phyloP scores from a whole-genome alignment of 2,329 filamentous ascomycete species.

The Trichoderma sp. region DNA sequence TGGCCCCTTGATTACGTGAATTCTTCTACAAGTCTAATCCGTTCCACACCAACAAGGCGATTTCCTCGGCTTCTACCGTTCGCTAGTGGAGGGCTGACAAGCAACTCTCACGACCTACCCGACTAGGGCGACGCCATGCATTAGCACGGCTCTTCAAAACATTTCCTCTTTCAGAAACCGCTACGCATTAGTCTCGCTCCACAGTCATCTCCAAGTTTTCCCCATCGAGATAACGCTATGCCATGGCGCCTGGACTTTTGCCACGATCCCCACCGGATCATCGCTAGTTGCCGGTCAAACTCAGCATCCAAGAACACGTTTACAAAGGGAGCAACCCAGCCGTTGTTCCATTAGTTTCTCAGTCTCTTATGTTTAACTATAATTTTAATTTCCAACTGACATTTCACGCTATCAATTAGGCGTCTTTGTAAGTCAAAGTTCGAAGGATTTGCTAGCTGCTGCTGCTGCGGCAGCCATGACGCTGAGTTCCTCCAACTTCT shows the following conservation, averaged over 20 bases:
- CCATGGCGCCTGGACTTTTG: background rate
- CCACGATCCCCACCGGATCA: background rate
- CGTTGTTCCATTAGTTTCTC: background rate
- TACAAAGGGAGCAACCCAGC: background rate
- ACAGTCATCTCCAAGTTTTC: background rate
- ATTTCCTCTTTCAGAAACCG: constrained; percentile 1
- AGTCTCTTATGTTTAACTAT: background rate
- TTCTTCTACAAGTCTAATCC: background rate
- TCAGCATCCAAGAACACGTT: background rate
- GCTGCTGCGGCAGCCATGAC: background rate
- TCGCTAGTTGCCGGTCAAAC: background rate
- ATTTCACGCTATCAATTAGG: background rate
- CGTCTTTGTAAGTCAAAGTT: background rate
- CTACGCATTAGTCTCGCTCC: background rate
- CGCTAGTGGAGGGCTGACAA: background rate
- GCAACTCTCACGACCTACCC: background rate
- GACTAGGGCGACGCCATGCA: background rate
- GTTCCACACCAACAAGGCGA: background rate
- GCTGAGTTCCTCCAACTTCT: background rate
- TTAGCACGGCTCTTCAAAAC: background rate
- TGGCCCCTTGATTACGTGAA: background rate
- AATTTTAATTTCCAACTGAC: background rate
- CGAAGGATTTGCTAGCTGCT: background rate
- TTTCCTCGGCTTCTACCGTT: background rate
- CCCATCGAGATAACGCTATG: background rate